These are phyloP conservation scores for Pseudocercospora cruenta DNA, from an alignment of 2,329 filamentous ascomycete genomes.

Conservation along the genomic window DNA sequence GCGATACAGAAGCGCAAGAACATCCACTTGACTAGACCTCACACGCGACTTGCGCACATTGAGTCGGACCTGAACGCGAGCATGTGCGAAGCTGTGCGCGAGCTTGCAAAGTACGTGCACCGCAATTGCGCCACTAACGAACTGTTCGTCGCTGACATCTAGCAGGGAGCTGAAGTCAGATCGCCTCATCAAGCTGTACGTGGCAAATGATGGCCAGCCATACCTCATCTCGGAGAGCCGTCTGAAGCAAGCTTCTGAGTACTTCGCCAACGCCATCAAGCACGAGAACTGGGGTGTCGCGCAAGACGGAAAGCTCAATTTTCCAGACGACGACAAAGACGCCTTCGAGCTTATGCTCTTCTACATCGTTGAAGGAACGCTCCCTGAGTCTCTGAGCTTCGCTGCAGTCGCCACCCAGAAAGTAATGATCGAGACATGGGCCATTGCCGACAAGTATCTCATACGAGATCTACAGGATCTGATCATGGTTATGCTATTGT, in stretches of 20 bases:
- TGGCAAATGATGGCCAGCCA: not conserved
- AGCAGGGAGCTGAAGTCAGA: not conserved
- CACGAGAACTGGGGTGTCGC: not conserved
- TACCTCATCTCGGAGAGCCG: not conserved
- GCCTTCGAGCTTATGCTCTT: constrained; percentile 14
- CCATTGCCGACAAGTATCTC: not conserved
- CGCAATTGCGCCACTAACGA: no score
- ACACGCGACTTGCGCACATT: no score
- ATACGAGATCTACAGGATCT: not conserved
- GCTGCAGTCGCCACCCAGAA: not conserved
- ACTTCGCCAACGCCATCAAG: constrained; percentile 14
- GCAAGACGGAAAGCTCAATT: not conserved
- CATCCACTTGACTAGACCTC: no score
- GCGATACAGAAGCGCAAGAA: no score
- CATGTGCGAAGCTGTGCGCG: no score
- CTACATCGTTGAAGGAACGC: constrained; percentile 7
- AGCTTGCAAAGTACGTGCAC: no score
- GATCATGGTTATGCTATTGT: not conserved
- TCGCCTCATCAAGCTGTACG: not conserved
- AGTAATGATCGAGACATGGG: not conserved
- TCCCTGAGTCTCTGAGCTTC: not conserved
- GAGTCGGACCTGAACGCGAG: no score
- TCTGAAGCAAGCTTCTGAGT: not conserved
- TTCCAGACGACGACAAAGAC: constrained; percentile 12
- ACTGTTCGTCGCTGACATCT: no score